Base-by-base conservation (phyloP, 805 yeast genomes). In the Zygosaccharomyces kombuchaensis region DNA sequence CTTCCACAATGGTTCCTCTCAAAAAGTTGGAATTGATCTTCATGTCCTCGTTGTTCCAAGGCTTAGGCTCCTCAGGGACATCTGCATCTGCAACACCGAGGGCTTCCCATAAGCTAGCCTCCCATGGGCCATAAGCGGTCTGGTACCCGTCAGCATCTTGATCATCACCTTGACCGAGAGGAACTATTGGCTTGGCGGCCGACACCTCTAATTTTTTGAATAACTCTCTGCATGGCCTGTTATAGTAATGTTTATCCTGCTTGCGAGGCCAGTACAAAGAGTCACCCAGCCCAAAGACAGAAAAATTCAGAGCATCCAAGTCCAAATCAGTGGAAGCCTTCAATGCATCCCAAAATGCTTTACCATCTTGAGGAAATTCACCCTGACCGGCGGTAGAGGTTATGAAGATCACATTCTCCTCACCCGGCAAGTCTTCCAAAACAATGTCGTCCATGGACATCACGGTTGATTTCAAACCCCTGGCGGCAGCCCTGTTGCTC, bases 361-460 rank as follows among this genome's bases (percentile, higher is more conserved):
- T 74, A 9, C 87, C 84, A 59, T 88, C 89, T 45, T 85, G 70
- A 0, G 99, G 98, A 31, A 91, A 69, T 52, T 86, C 96, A 40
- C 99, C 99, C 66, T 91, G 97, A 14, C 98, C 98, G 1, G 96
- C 87, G 0, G 99, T 91, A 1, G 96, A 82, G 57, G 96, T 84
- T 5, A 91, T 60, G 2, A 91, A 72, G 1, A 90, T 80, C 40
- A 89, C 76, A 81, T 68, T 53, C 67, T 71, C 65, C 72, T 80
- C 57, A 34, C 75, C 72, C 16, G 84, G 78, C 49, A 89, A 72
- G 53, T 87, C 95, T 56, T 86, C 95, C 27, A 82, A 58, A 48
- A 82, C 80, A 54, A 80, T 78, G 32, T 80, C 82, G 55, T 86
- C 87, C 66, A 87, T 69, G 0, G 85, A 68, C 13, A 75, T 68